Conservation (phyloP, 1,284 basidiomycete species). For the Hymenochaete sp. region DNA sequence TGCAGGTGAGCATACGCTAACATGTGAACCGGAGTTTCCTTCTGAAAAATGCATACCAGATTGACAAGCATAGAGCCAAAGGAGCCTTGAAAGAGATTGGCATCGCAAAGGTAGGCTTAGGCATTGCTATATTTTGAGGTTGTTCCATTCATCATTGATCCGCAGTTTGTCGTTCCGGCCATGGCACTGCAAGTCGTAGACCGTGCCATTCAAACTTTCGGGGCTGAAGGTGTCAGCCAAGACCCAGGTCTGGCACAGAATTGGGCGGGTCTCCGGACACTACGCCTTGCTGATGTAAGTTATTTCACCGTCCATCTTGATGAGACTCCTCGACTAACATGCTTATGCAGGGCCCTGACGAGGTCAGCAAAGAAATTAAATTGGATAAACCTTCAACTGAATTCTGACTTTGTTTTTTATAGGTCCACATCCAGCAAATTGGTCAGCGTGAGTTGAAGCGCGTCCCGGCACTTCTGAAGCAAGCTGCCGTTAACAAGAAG, state of each 20-base stretch:
- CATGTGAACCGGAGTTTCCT: not conserved
- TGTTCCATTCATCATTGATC: conserved; percentile 10
- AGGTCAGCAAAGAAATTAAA: conserved; percentile 31
- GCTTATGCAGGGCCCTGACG: conserved; percentile 69
- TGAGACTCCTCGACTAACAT: conserved; percentile 12
- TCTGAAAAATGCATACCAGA: conserved; percentile 36
- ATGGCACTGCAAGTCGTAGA: conserved; percentile 88
- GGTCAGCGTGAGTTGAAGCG: conserved; percentile 79
- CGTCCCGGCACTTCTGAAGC: conserved; percentile 46
- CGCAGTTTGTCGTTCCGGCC: conserved; percentile 81
- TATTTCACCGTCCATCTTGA: conserved; percentile 14
- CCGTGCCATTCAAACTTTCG: conserved; percentile 89
- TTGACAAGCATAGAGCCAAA: conserved; percentile 86
- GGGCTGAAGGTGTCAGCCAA: conserved; percentile 91
- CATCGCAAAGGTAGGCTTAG: conserved; percentile 73
- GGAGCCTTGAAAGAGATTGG: conserved; percentile 96
- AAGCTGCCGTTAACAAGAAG: conserved; percentile 44
- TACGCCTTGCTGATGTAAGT: conserved; percentile 84
- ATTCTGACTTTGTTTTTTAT: conserved; percentile 10
- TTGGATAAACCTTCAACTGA: conserved; percentile 1
- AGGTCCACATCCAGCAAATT: conserved; percentile 93
- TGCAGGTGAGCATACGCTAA: conserved; percentile 48
- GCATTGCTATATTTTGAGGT: conserved; percentile 7
- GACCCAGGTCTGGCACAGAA: conserved; percentile 76
- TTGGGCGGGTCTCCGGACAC: conserved; percentile 78